phyloP scores from a whole-genome alignment of 345 rosid genomes.

The Citrus reticulata region DNA sequence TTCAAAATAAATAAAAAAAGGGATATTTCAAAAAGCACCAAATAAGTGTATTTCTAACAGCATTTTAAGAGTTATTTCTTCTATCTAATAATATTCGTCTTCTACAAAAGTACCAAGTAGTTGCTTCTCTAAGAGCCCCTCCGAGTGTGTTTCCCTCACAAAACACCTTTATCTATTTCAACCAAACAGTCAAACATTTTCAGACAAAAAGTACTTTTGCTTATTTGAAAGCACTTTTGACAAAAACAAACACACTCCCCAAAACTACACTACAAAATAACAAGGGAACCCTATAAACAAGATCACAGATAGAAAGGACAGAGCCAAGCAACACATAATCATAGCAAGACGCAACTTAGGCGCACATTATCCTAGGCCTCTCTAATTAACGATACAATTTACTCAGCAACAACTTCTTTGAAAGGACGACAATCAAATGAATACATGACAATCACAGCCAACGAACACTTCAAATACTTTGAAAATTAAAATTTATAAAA shows the following conservation, averaged over 20 bases:
- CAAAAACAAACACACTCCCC: not conserved
- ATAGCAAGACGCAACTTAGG: not conserved
- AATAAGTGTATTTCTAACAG: not conserved
- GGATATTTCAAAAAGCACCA: not conserved
- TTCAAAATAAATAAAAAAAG: not conserved
- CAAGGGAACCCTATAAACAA: not conserved
- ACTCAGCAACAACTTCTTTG: not conserved
- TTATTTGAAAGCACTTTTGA: not conserved
- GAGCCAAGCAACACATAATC: not conserved
- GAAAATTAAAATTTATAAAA: not conserved
- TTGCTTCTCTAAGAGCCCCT: not conserved
- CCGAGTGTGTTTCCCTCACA: not conserved
- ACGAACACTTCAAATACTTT: not conserved
- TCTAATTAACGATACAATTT: not conserved
- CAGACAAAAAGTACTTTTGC: not conserved
- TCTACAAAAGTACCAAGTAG: not conserved
- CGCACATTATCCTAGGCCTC: not conserved
- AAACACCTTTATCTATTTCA: not conserved
- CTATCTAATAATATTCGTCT: not conserved
- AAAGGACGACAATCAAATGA: not conserved
- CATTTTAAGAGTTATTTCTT: not conserved
- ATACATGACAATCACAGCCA: not conserved
- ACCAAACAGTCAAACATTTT: not conserved
- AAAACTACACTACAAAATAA: not conserved
- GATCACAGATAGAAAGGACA: not conserved